These are phyloP conservation scores for Cynara cardunculus DNA, from an alignment of 129 eudicot species.

Conservation along the genomic window DNA sequence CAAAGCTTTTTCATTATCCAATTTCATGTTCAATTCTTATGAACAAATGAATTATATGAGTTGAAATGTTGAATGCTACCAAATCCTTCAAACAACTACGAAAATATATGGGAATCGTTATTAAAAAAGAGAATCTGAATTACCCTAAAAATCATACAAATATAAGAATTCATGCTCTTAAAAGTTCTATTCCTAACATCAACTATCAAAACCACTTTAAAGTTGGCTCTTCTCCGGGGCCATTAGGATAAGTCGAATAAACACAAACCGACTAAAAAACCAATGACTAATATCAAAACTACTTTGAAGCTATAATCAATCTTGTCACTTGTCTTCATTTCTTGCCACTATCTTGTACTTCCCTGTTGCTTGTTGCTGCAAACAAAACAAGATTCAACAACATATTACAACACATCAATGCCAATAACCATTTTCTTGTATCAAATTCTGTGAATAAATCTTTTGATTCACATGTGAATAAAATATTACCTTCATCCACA, in stretches of 20 bases:
- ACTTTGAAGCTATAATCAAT: neutral
- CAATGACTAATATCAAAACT: too few relatives aligned
- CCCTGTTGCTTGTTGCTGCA: slow-evolving; percentile 94
- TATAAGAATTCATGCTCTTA: neutral
- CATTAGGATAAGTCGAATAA: too few relatives aligned
- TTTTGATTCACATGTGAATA: neutral
- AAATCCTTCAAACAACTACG: neutral
- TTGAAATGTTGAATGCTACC: neutral
- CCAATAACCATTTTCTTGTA: neutral
- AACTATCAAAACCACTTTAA: slow-evolving; percentile 10
- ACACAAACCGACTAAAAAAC: too few relatives aligned
- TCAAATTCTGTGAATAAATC: neutral
- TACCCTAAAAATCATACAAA: neutral
- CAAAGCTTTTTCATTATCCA: neutral
- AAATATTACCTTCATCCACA: slow-evolving; percentile 71
- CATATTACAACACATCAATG: neutral
- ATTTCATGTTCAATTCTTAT: neutral
- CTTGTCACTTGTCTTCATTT: slow-evolving; percentile 34
- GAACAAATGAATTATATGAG: neutral
- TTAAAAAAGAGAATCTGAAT: neutral
- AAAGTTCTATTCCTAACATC: neutral
- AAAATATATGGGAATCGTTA: slow-evolving; percentile 10
- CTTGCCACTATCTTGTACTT: slow-evolving; percentile 90
- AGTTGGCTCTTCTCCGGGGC: too few relatives aligned
- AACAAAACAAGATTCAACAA: slow-evolving; percentile 19